A percentile compares a stretch with the other conserved stretches of the same genome.
Evolutionary conservation across 495 filamentous ascomycete genomes (phyloP).

Genomic region (Penicillium coprophilum): DNA sequence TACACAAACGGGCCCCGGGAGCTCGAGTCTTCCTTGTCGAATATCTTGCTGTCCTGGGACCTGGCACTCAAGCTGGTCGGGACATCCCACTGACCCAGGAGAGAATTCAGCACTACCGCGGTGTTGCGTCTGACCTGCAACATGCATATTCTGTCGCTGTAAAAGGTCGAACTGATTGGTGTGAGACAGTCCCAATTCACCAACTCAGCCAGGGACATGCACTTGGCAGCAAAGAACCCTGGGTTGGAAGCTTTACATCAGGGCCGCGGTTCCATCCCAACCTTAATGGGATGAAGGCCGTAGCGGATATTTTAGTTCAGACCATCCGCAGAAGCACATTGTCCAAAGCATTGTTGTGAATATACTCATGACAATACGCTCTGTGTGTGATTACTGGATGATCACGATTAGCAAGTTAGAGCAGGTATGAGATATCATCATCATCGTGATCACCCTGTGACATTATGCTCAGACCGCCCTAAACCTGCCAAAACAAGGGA

Average conservation of each 20-base stretch:
- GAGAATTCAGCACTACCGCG: conserved; percentile 32
- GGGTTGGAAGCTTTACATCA: conserved; percentile 35
- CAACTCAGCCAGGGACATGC: conserved; percentile 34
- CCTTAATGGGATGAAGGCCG: conserved; percentile 34
- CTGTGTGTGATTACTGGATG: not conserved
- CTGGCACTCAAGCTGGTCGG: conserved; percentile 28
- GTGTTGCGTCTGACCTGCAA: conserved; percentile 29
- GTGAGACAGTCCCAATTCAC: conserved; percentile 25
- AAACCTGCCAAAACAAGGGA: conserved; percentile 17
- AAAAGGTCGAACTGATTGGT: conserved; percentile 30
- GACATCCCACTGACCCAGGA: conserved; percentile 38
- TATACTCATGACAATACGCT: not conserved
- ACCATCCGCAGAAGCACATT: conserved; percentile 1
- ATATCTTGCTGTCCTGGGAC: conserved; percentile 44
- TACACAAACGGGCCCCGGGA: conserved; percentile 37
- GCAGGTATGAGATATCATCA: not conserved
- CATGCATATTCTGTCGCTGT: conserved; percentile 31
- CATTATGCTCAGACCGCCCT: conserved; percentile 5
- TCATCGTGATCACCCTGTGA: not conserved
- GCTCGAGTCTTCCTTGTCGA: conserved; percentile 43
- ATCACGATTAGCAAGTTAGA: not conserved
- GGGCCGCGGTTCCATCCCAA: conserved; percentile 36
- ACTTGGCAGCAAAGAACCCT: conserved; percentile 36
- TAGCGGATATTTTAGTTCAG: conserved; percentile 27
- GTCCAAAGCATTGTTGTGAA: conserved; percentile 1